These are phyloP conservation scores for Grifola frondosa DNA, from an alignment of 1,284 basidiomycete species.

Conservation along the genomic window DNA sequence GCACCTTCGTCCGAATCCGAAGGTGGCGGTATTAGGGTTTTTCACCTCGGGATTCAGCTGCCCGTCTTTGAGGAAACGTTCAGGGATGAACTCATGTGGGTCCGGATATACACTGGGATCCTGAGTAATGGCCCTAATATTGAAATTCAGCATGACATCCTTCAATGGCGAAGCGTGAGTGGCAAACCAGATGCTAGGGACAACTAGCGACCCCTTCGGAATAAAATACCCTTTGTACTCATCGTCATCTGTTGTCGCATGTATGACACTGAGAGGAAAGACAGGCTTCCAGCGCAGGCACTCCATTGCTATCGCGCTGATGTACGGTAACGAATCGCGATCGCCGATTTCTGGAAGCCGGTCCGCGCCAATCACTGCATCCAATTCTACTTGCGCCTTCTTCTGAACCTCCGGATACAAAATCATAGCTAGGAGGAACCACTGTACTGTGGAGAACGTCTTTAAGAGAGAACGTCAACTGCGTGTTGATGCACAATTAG, in stretches of 20 bases:
- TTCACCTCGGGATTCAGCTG: slow-evolving; percentile 2
- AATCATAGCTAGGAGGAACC: slow-evolving; percentile 19
- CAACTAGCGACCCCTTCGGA: slow-evolving; percentile 16
- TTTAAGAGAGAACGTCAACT: not conserved
- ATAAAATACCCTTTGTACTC: slow-evolving; percentile 16
- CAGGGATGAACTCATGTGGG: slow-evolving; percentile 4
- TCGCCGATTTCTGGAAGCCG: slow-evolving; percentile 17
- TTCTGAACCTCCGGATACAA: slow-evolving; percentile 20
- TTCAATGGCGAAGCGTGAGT: too few relatives aligned
- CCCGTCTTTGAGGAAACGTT: slow-evolving; percentile 4
- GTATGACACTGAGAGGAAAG: slow-evolving; percentile 11
- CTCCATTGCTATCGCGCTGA: slow-evolving; percentile 16
- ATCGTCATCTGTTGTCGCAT: slow-evolving; percentile 13
- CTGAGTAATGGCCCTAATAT: slow-evolving; percentile 7
- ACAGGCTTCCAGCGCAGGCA: slow-evolving; percentile 16
- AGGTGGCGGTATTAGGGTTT: slow-evolving; percentile 1
- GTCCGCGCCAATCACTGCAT: slow-evolving; percentile 16
- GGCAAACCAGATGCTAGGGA: slow-evolving; percentile 16
- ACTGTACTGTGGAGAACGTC: not conserved
- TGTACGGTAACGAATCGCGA: slow-evolving; percentile 10
- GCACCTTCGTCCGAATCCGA: slow-evolving; percentile 9
- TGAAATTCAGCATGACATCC: too few relatives aligned
- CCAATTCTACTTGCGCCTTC: slow-evolving; percentile 29
- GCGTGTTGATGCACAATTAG: not conserved
- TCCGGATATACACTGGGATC: slow-evolving; percentile 5